Evolutionary conservation across 2,329 filamentous ascomycete species (phyloP).

Genomic region (Leptographium wingfieldii): DNA sequence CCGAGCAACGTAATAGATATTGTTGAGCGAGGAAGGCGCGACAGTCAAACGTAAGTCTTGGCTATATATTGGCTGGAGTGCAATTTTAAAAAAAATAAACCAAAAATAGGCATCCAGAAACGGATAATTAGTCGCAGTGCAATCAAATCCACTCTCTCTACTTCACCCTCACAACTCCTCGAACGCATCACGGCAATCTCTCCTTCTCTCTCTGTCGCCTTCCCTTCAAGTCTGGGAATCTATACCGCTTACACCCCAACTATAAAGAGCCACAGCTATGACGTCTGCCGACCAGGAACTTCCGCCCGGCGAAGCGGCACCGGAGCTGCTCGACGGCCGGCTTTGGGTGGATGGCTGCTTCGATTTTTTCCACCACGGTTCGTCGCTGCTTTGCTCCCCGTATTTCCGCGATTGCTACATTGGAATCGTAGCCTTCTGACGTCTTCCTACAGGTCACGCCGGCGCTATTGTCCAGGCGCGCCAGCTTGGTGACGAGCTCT

Average conservation of each 20-base stretch:
- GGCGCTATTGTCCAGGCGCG: constrained; percentile 94
- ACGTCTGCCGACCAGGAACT: constrained; percentile 7
- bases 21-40: background rate
- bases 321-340: constrained; percentile 51
- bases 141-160: background rate
- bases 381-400: constrained; percentile 10
- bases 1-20: background rate
- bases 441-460: constrained; percentile 57
- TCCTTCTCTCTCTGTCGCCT: background rate
- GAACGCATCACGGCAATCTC: background rate
- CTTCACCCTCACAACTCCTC: background rate
- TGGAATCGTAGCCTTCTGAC: background rate
- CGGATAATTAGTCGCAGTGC: background rate
- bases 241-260: background rate
- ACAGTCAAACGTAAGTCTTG: background rate
- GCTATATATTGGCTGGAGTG: background rate
- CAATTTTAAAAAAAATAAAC: background rate
- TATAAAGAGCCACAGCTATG: constrained; percentile 2
- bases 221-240: background rate
- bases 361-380: constrained; percentile 96
- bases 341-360: constrained; percentile 99
- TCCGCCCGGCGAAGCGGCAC: constrained; percentile 35
- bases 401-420: background rate
- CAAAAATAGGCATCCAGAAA: background rate
- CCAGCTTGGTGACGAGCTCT: constrained; percentile 75